These are phyloP conservation scores for Nelumbo lutea DNA, from an alignment of 164 flowering plant genomes.

Conservation along the genomic window DNA sequence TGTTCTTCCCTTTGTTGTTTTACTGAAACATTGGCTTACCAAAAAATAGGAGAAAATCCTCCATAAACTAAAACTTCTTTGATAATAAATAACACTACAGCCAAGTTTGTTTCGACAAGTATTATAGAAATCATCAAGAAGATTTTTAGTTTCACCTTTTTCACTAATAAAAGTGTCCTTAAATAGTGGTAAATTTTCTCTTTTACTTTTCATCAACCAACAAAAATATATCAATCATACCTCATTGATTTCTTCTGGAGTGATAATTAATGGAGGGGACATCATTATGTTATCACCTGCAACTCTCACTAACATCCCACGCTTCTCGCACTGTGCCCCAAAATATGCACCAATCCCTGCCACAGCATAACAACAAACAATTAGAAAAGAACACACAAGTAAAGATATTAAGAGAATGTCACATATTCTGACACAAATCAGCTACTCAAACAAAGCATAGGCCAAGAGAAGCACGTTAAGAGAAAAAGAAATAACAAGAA, in stretches of 20 bases:
- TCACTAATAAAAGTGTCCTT: background rate
- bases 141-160: background rate
- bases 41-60: no score
- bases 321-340: constrained; percentile 83
- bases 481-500: background rate
- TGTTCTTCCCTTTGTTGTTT: no score
- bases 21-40: no score
- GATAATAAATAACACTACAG: no score
- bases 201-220: background rate
- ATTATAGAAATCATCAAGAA: no score
- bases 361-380: background rate
- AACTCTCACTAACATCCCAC: constrained; percentile 89
- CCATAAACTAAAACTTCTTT: no score
- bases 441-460: background rate
- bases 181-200: background rate
- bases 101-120: no score
- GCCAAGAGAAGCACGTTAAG: background rate
- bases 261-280: constrained; percentile 85
- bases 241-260: constrained; percentile 69
- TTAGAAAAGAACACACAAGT: background rate
- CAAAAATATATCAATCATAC: constrained; percentile 26
- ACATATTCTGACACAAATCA: background rate
- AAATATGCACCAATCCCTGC: constrained; percentile 82
- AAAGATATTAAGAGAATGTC: background rate
- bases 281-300: constrained; percentile 90